Evolutionary conservation across 345 rosid species (phyloP), one percentile per base, ranked within the genome.

Genomic region (Boechera retrofracta): DNA sequence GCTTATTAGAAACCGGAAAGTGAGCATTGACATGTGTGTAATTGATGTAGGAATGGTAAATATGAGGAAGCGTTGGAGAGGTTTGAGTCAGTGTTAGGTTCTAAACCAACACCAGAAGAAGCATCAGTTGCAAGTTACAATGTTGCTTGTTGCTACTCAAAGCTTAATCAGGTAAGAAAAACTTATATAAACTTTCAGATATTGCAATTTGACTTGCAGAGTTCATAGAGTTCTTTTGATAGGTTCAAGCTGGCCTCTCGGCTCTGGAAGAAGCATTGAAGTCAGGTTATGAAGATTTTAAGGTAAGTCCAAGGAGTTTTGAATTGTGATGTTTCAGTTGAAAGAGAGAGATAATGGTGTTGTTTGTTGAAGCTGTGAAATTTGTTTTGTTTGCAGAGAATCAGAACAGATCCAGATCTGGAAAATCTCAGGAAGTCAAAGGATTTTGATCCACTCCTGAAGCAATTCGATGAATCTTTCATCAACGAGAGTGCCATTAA

Each of bases 1-100:
- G 10, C n/a, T 41, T 63, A 4, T 45, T 45, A 4, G 31, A 38
- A 29, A 18, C 54, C 4, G 4, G 45, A 47, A 44, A 57, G 54
- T 47, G 28, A 38, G 52, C 26, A 16, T 61, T 67, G 64, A 65
- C 7, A 53, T 54, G 70, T 53, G 0, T 21, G 0, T 44, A 24
- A 52, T 54, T 44, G 64, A 71, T 80, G 49, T 80, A 91, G 99
- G 86, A 82, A 64, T 81, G 97, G 76, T 51, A 89, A 90, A 10
- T 95, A 89, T 64, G 91, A 92, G 82, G 92, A 89, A 83, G 97
- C 98, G 36, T 67, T 86, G 83, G 92, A 80, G 87, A 95, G 83
- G 69, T 94, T 94, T 68, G 98, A 94, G 86, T 94, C 97, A 24
- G 95, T 92, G n/a, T 61, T 92, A 80, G 98, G 98, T 56, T 88